Conservation (phyloP, 2,329 filamentous ascomycete genomes). For the Fusarium aywerte region DNA sequence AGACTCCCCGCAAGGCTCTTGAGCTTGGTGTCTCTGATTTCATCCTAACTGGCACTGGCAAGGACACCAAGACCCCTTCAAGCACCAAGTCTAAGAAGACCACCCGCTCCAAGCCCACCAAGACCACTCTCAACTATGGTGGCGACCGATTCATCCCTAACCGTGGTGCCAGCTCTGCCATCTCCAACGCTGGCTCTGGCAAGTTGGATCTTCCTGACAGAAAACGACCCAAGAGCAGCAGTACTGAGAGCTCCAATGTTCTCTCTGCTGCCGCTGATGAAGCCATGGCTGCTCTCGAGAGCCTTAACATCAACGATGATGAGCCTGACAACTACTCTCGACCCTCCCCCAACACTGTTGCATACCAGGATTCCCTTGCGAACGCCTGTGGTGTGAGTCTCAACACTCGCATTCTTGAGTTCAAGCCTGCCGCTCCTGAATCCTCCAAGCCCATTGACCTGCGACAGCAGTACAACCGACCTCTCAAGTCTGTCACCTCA, state of each 20-base stretch:
- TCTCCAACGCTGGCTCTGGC: conserved; percentile 80
- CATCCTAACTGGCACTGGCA: conserved; percentile 85
- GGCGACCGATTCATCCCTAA: conserved; percentile 98
- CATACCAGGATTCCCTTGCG: conserved; percentile 91
- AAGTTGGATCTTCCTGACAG: conserved; percentile 81
- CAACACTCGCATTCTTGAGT: conserved; percentile 94
- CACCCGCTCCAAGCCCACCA: conserved; percentile 69
- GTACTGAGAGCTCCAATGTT: conserved; percentile 76
- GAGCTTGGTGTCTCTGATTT: conserved; percentile 95
- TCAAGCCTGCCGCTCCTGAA: conserved; percentile 98
- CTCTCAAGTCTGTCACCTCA: conserved; percentile 80
- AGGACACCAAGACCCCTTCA: conserved; percentile 66
- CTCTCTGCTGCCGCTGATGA: conserved; percentile 85
- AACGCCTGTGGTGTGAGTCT: conserved; percentile 91
- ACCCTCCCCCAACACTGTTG: conserved; percentile 85
- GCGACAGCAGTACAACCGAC: conserved; percentile 96
- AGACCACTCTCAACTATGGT: conserved; percentile 82
- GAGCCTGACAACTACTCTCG: conserved; percentile 76
- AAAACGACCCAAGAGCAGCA: conserved; percentile 77
- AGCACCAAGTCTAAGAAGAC: conserved; percentile 68
- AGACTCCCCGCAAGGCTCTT: conserved; percentile 82
- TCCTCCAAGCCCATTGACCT: conserved; percentile 98
- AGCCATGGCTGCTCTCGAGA: conserved; percentile 80
- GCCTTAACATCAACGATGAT: conserved; percentile 78
- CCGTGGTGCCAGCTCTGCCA: conserved; percentile 87